Percentiles rank a stretch among this genome's conserved stretches.
phyloP scores from a whole-genome alignment of 2,329 filamentous ascomycete species.

The Fusarium sp. region DNA sequence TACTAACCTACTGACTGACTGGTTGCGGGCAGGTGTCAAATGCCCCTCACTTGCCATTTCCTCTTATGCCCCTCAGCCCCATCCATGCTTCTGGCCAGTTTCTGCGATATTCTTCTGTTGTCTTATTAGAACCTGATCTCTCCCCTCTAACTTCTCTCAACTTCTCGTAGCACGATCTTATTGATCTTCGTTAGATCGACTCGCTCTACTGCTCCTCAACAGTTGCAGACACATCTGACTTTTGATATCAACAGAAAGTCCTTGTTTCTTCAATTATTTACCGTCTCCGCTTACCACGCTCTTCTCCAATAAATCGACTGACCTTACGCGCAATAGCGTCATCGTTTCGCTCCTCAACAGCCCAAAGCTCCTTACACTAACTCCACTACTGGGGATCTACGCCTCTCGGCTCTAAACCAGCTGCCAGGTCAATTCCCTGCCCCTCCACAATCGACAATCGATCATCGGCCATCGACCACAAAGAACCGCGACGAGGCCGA shows the following conservation, averaged over 20 bases:
- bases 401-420: constrained; percentile 32
- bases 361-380: constrained; percentile 41
- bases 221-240: neutral
- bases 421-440: constrained; percentile 40
- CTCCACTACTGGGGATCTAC: constrained; percentile 43
- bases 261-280: constrained; percentile 21
- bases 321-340: constrained; percentile 43
- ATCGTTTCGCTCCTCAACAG: constrained; percentile 36
- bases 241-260: constrained; percentile 7
- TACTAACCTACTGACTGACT: neutral
- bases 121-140: constrained; percentile 13
- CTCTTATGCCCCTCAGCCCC: constrained; percentile 15
- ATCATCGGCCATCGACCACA: constrained; percentile 30
- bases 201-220: neutral
- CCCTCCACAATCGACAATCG: constrained; percentile 39
- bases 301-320: constrained; percentile 43
- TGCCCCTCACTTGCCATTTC: constrained; percentile 30
- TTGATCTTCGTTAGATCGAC: neutral
- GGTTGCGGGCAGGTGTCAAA: constrained; percentile 15
- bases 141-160: neutral
- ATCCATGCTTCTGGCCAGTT: constrained; percentile 20
- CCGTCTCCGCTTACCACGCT: constrained; percentile 22
- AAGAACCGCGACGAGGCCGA: constrained; percentile 32
- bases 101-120: constrained; percentile 15
- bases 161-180: neutral